Conservation (phyloP, 2,329 filamentous ascomycete species). For the Coniochaeta pulveracea region DNA sequence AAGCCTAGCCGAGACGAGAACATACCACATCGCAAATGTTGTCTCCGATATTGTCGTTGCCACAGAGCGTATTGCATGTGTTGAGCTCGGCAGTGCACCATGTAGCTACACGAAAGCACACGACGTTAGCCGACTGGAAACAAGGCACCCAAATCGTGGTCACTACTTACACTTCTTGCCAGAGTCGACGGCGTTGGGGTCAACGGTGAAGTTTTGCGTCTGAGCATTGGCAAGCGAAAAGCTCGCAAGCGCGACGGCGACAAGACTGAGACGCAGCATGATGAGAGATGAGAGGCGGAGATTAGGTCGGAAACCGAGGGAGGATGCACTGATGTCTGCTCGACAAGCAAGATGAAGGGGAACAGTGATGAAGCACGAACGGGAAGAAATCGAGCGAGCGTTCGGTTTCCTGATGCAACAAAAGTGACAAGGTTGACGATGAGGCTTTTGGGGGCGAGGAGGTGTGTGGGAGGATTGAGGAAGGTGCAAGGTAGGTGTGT, state of each 20-base stretch:
- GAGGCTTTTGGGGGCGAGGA: no score
- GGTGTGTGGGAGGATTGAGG: no score
- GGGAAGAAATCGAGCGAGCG: no score
- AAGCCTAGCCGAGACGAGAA: no score
- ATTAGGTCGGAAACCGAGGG: no score
- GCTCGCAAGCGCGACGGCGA: conserved; percentile 32
- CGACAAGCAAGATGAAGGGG: no score
- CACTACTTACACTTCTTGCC: conserved; percentile 24
- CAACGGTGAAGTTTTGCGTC: conserved; percentile 32
- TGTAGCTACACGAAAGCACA: conserved; percentile 22
- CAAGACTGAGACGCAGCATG: conserved; percentile 29
- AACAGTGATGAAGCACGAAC: no score
- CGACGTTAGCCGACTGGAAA: no score
- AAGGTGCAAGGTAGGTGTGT: no score
- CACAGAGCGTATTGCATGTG: conserved; percentile 38
- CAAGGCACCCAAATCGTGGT: conserved; percentile 10
- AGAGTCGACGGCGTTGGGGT: conserved; percentile 22
- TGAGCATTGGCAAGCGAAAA: conserved; percentile 29
- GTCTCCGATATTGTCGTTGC: conserved; percentile 16
- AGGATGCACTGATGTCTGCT: no score
- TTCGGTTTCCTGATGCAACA: no score
- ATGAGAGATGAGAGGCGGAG: conserved; percentile 1
- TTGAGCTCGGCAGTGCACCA: conserved; percentile 42
- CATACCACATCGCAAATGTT: conserved; percentile 38
- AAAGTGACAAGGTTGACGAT: no score